phyloP scores from a whole-genome alignment of 495 filamentous ascomycete species.

The Xanthoparmelia taractica region DNA sequence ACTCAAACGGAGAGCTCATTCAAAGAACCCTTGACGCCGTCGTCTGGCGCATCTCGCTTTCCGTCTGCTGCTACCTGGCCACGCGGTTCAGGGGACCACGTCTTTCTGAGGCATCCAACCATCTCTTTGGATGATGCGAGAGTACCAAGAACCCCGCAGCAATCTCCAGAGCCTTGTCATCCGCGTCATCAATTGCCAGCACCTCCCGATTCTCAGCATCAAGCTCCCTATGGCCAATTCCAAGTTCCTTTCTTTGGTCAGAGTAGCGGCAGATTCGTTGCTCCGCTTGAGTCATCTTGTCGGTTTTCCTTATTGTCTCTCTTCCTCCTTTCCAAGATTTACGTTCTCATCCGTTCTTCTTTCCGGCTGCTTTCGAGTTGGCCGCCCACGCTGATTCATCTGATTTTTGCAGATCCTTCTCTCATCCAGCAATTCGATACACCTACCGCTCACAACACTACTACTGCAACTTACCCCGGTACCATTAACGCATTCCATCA shows the following conservation, averaged over 20 bases:
- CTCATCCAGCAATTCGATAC: constrained; percentile 45
- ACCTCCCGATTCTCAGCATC: constrained; percentile 23
- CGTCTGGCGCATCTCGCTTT: constrained; percentile 40
- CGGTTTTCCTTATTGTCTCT: constrained; percentile 46
- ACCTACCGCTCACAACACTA: constrained; percentile 33
- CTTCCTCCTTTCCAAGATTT: constrained; percentile 19
- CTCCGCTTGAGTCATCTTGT: constrained; percentile 55
- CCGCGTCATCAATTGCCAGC: background rate
- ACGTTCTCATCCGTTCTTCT: constrained; percentile 3
- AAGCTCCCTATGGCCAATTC: constrained; percentile 24
- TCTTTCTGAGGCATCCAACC: background rate
- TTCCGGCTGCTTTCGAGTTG: background rate
- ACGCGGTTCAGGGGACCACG: background rate
- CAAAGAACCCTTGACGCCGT: constrained; percentile 44
- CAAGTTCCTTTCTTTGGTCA: constrained; percentile 48
- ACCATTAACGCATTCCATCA: constrained; percentile 20
- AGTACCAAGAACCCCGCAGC: constrained; percentile 4
- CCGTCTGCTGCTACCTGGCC: constrained; percentile 20
- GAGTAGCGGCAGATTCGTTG: constrained; percentile 52
- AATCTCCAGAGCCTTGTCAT: constrained; percentile 1
- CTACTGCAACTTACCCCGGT: constrained; percentile 23
- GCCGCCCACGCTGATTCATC: constrained; percentile 11
- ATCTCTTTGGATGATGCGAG: constrained; percentile 2
- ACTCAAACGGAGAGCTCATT: constrained; percentile 35
- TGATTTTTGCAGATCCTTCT: constrained; percentile 47